Evolutionary conservation across 1,284 basidiomycete genomes (phyloP).

Genomic region (Rhodotorula sp.): DNA sequence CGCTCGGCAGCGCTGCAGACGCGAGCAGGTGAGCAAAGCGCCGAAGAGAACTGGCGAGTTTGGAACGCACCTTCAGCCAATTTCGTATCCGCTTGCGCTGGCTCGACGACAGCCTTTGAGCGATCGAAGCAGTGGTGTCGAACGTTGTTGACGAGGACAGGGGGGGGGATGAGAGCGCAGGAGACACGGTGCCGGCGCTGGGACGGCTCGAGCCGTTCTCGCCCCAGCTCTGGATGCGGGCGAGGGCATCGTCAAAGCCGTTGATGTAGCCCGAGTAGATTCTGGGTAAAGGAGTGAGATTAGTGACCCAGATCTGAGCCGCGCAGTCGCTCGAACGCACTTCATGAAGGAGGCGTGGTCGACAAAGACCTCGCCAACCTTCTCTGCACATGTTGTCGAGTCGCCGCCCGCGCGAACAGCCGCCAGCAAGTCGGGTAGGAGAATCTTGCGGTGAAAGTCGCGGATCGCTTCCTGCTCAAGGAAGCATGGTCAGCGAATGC

Average conservation of each 20-base stretch:
- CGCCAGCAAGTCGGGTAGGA: conserved; percentile 79
- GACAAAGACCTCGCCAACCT: conserved; percentile 83
- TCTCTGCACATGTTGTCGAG: conserved; percentile 71
- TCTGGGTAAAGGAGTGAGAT: too few species aligned
- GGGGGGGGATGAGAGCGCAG: conserved; percentile 48
- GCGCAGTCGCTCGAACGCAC: conserved; percentile 46
- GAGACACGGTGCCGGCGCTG: conserved; percentile 51
- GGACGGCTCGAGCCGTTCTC: conserved; percentile 3
- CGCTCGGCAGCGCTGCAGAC: conserved; percentile 42
- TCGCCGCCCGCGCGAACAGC: conserved; percentile 48
- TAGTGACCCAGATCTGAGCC: too few species aligned
- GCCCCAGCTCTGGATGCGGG: conserved; percentile 78
- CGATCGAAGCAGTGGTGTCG: conserved; percentile 18
- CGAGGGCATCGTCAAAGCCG: conserved; percentile 86
- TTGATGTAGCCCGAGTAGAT: conserved; percentile 95
- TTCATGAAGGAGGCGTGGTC: conserved; percentile 91
- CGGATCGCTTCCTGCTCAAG: conserved; percentile 66
- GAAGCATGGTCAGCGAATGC: conserved; percentile 31
- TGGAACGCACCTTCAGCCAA: conserved; percentile 68
- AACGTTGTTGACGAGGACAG: conserved; percentile 8
- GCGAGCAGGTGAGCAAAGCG: not conserved
- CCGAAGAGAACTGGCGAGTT: not conserved
- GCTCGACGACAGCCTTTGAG: conserved; percentile 50
- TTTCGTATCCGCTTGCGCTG: conserved; percentile 81
- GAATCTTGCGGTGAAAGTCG: conserved; percentile 86